Conservation (phyloP, 2,329 filamentous ascomycete genomes). For the Fusarium mexicanum region DNA sequence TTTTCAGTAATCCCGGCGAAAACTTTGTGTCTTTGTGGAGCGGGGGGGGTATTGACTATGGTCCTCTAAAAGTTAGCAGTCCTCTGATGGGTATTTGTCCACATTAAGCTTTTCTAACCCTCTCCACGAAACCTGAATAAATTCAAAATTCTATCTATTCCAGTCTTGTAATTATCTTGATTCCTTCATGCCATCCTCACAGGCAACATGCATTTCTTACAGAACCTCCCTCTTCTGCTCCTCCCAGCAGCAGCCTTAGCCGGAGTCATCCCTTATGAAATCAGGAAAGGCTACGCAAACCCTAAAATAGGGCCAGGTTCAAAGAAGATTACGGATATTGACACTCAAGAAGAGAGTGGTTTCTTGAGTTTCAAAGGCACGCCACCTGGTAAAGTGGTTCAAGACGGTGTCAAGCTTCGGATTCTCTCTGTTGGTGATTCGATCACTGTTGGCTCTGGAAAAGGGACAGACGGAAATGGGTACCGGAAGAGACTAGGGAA, state of each 20-base stretch:
- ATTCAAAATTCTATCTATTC: background rate
- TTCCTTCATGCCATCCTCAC: background rate
- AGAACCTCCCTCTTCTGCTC: background rate
- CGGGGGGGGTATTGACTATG: fast-evolving
- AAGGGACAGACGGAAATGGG: constrained; percentile 45
- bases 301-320: no score
- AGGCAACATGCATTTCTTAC: background rate
- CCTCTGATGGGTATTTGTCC: background rate
- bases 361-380: background rate
- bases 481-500: constrained; percentile 44
- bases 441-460: constrained; percentile 46
- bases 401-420: constrained; percentile 45
- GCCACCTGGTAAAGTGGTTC: constrained; percentile 1
- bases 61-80: no score
- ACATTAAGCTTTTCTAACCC: fast-evolving
- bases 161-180: fast-evolving
- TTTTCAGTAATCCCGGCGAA: background rate
- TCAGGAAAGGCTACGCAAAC: background rate
- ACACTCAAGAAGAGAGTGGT: fast-evolving
- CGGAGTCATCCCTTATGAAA: background rate
- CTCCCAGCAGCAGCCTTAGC: background rate
- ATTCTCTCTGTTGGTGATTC: constrained; percentile 51
- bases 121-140: background rate
- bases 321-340: background rate
- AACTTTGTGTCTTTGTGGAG: background rate